Base-by-base conservation (phyloP, 106 monocot species). In the Dioscorea zingiberensis region DNA sequence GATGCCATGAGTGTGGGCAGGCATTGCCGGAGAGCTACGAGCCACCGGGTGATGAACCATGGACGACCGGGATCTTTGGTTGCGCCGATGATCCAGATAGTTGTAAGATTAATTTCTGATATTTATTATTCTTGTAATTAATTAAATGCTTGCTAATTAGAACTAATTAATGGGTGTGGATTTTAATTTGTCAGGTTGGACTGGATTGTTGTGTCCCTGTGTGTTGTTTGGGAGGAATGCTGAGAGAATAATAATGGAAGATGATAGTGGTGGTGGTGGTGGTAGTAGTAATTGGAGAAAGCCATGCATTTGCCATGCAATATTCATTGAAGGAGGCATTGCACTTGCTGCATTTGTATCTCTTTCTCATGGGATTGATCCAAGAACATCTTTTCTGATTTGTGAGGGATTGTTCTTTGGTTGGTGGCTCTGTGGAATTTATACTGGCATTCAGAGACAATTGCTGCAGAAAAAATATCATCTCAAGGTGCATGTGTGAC, bases 201-300 rank as follows among this genome's bases (percentile, higher is more conserved):
- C 70, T 25, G 80, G 80, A 60, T 60, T 80, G n/a, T 74, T 80
- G 22, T 80, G 80, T 55, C 80, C 80, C n/a, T 80, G 80, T 71
- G 80, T 80, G 18, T 24, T 80, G 19, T 80, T 80, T 54, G 80
- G 80, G 3, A 64, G 74, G 1, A 80, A 80, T 61, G 66, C 75
- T 24, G 80, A 80, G 71, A 75, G 49, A 25, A 14, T n/a, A n/a
- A n/a, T n/a, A n/a, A n/a, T 80, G 21, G 46, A 64, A 25, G 47
- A 64, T n/a, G 64, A 24, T 30, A 7, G 7, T 30, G 30, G 7
- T 30, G 30, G 7, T 30, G 30, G 30, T 30, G 30, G 7, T 30
- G 30, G 7, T 30, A 47, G 70, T 28, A 55, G 70, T 64, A 21
- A 74, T 13, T 80, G 80, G 80, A 80, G 30, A 45, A 22, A 60